These are phyloP conservation scores for Leishmania lainsoni DNA, from an alignment of 208 protist species.

Conservation along the genomic window DNA sequence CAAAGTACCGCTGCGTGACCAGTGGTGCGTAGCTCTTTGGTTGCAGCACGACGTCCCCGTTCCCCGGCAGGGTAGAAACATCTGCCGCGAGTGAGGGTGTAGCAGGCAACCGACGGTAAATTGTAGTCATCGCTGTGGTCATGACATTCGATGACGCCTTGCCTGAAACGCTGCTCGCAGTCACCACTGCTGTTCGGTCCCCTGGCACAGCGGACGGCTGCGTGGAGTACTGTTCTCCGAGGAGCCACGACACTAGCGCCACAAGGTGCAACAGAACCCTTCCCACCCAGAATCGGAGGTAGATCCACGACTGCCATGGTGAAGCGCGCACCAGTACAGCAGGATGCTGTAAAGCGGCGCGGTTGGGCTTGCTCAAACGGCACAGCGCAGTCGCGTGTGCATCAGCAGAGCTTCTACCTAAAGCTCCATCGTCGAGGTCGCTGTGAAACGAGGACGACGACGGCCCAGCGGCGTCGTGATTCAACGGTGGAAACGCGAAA, in stretches of 20 bases:
- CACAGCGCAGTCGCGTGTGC: slow-evolving; percentile 9
- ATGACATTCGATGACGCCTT: slow-evolving; percentile 31
- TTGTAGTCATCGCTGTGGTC: slow-evolving; percentile 35
- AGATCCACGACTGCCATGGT: slow-evolving; percentile 35
- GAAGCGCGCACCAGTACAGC: slow-evolving; percentile 16
- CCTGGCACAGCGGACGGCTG: neutral
- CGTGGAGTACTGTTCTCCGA: slow-evolving; percentile 15
- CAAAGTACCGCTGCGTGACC: slow-evolving; percentile 52
- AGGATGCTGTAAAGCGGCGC: slow-evolving; percentile 2
- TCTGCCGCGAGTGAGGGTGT: slow-evolving; percentile 26
- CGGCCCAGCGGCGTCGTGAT: neutral
- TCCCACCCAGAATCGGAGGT: slow-evolving; percentile 48
- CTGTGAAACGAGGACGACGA: neutral
- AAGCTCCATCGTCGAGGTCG: slow-evolving; percentile 1
- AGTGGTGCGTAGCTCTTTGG: slow-evolving; percentile 39
- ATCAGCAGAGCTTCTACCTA: neutral
- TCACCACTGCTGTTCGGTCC: neutral
- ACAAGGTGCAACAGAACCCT: slow-evolving; percentile 28
- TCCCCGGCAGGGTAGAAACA: slow-evolving; percentile 20
- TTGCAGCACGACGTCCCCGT: slow-evolving; percentile 22
- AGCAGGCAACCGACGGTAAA: slow-evolving; percentile 30
- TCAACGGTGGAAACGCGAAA: slow-evolving; percentile 23
- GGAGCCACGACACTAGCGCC: slow-evolving; percentile 21
- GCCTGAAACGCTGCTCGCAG: neutral
- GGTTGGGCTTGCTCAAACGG: slow-evolving; percentile 1